Evolutionary conservation across 805 yeast species (phyloP), one percentile per base, ranked within the genome.

Genomic region (Kazachstania martiniae): DNA sequence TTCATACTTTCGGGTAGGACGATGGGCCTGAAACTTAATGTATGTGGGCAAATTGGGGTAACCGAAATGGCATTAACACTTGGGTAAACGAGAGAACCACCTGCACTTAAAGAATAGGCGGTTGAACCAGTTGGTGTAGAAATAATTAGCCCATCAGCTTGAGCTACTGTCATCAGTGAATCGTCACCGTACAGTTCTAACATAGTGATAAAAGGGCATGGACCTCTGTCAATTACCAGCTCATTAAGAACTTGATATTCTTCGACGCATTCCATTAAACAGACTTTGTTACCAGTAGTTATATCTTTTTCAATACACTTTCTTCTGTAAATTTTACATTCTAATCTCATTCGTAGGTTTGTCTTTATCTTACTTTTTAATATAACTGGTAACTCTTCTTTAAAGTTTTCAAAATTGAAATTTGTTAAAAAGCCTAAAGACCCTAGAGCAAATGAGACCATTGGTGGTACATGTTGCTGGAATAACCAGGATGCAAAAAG

Each of bases 101-200:
- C 95, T 0, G 96, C 95, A 26, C 93, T 78, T 29, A 87, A 63
- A 1, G 95, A 84, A 56, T 87, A 87, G 0, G 96, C 96, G 0
- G 97, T 87, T 1, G 95, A 84, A 1, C 96, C 96, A 0, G 95
- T 85, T 7, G 95, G 96, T 0, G 95, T 86, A 0, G 94, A 89
- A 21, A 86, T 68, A 32, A 87, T 86, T 12, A 86, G 62, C 0
- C 96, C 96, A 58, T 86, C 96, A 1, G 95, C 95, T 53, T 84
- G 94, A 1, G 89, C 91, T 17, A 82, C 77, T 0, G 96, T 87
- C 33, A 86, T 62, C 19, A 86, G 59, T 5, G 83, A 73, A 15
- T 81, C 87, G 56, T 87, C 89, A 3, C 95, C 95, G 47, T 81
- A 86, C 18, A 87, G 60, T 49, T 86, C 95, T 37, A 87, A 65